Evolutionary conservation across 495 filamentous ascomycete species (phyloP).

Genomic region (Peziza echinospora): DNA sequence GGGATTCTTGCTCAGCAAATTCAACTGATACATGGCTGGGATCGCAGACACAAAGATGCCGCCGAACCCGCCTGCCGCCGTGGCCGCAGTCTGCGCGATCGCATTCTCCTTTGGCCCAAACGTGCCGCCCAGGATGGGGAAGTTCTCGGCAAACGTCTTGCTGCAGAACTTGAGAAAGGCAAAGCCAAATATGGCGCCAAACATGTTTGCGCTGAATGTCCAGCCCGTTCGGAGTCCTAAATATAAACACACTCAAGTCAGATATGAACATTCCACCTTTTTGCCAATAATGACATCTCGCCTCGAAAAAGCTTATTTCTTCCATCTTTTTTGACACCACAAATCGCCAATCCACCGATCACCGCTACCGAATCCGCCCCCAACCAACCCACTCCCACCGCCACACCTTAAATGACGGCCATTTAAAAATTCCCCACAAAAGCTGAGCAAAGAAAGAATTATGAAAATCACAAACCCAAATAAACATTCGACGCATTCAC

Average conservation of each 20-base stretch:
- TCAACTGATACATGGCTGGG: constrained; percentile 40
- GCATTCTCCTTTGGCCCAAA: constrained; percentile 49
- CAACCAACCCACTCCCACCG: no score
- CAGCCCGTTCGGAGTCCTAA: constrained; percentile 42
- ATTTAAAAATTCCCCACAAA: no score
- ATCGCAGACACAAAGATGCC: constrained; percentile 41
- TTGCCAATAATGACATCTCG: no score
- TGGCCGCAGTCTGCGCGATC: constrained; percentile 42
- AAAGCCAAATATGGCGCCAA: constrained; percentile 44
- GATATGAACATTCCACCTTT: no score
- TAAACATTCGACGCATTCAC: constrained; percentile 47
- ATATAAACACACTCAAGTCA: constrained; percentile 10
- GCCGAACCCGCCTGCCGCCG: constrained; percentile 39
- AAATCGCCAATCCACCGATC: no score
- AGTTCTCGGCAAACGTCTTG: constrained; percentile 23
- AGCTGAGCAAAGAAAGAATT: no score
- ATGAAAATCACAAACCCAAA: constrained; percentile 29
- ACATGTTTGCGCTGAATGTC: constrained; percentile 37
- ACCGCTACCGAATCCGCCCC: no score
- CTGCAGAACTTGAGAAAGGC: constrained; percentile 37
- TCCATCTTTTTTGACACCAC: no score
- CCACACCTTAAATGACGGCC: no score
- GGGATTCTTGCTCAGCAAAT: constrained; percentile 29
- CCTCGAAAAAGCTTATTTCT: no score
- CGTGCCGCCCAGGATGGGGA: constrained; percentile 36